Percentiles rank a stretch among this genome's conserved stretches.
phyloP scores from a whole-genome alignment of 306 rosid genomes.

The Albizia julibrissin region DNA sequence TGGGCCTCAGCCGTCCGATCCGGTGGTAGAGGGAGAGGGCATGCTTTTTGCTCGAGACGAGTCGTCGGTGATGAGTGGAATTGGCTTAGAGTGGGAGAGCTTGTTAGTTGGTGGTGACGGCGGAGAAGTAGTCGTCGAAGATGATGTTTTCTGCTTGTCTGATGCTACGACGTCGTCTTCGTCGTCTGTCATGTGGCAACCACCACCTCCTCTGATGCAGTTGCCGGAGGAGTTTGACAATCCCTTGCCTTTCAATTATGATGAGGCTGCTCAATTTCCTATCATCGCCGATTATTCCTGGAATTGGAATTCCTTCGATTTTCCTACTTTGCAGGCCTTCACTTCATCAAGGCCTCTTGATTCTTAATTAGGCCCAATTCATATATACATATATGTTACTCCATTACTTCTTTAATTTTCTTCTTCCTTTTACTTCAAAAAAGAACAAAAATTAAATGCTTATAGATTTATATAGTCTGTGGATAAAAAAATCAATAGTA shows the following conservation, averaged over 20 bases:
- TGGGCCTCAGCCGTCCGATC: neutral
- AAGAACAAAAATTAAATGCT: neutral
- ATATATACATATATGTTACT: neutral
- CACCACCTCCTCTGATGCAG: constrained; percentile 28
- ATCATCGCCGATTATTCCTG: constrained; percentile 39
- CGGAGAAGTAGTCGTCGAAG: constrained; percentile 32
- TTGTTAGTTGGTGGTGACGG: constrained; percentile 32
- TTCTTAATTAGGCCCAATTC: neutral
- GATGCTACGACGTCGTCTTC: constrained; percentile 34
- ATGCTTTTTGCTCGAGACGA: neutral
- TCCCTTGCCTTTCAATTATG: constrained; percentile 32
- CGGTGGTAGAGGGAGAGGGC: neutral
- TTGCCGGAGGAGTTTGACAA: constrained; percentile 47
- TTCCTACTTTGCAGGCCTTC: constrained; percentile 52
- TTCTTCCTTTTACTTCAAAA: constrained; percentile 34
- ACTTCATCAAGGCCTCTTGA: constrained; percentile 44
- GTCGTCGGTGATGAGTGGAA: constrained; percentile 23
- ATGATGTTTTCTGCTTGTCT: constrained; percentile 36
- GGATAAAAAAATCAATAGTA: neutral
- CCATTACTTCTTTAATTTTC: neutral
- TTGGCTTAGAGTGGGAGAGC: constrained; percentile 43
- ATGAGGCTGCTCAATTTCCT: constrained; percentile 30
- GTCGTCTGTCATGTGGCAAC: constrained; percentile 39
- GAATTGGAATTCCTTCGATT: constrained; percentile 69
- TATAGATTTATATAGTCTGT: neutral